Conservation (phyloP, 805 yeast species). For the Pichia kluyveri region DNA sequence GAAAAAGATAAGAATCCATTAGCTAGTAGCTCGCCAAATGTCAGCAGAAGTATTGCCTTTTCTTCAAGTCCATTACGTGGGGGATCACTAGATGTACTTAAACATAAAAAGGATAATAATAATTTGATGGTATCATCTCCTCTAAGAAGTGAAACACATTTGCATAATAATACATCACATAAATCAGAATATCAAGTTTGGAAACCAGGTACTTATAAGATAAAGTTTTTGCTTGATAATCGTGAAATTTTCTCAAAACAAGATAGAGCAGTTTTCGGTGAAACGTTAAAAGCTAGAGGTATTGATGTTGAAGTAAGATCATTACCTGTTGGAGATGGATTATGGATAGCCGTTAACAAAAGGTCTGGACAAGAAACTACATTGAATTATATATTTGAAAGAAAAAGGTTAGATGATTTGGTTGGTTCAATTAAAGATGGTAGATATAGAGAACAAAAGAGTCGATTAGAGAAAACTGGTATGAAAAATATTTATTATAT, state of each 20-base stretch:
- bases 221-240: conserved; percentile 64
- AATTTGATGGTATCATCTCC: neutral
- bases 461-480: conserved; percentile 61
- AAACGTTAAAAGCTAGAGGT: conserved; percentile 40
- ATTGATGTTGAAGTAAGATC: conserved; percentile 45
- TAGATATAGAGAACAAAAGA: conserved; percentile 79
- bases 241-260: conserved; percentile 65
- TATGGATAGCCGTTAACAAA: conserved; percentile 77
- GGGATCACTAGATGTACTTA: no score
- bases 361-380: conserved; percentile 53
- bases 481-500: conserved; percentile 62
- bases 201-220: conserved; percentile 50
- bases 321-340: conserved; percentile 75
- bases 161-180: no score
- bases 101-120: no score
- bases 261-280: conserved; percentile 64
- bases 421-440: conserved; percentile 80
- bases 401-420: conserved; percentile 85
- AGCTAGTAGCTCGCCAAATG: conserved; percentile 3
- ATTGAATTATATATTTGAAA: conserved; percentile 76
- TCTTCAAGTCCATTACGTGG: neutral
- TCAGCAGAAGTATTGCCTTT: neutral
- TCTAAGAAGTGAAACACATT: neutral
- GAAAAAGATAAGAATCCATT: neutral
- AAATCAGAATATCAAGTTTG: conserved; percentile 39